phyloP scores from a whole-genome alignment of 108 stramenopile genomes.

The Stephanodiscus minutulus region DNA sequence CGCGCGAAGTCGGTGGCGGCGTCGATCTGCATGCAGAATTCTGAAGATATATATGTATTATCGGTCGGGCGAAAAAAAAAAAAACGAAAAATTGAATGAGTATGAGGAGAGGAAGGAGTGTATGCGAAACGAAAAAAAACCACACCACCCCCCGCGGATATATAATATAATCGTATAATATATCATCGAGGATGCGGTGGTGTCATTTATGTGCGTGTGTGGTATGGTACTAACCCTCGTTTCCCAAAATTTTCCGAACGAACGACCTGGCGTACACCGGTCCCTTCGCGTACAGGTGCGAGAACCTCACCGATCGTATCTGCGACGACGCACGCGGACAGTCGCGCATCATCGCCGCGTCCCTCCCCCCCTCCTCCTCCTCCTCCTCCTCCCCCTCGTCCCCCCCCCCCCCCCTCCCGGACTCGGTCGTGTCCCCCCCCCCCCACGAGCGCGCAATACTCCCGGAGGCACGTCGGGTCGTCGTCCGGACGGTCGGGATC shows the following conservation, averaged over 20 bases:
- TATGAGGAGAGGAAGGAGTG: too few relatives aligned
- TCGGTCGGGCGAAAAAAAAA: background rate
- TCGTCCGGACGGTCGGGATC: conserved; percentile 26
- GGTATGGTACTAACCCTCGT: conserved; percentile 60
- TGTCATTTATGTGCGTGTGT: too few relatives aligned
- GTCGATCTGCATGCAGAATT: conserved; percentile 98
- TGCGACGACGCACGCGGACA: conserved; percentile 46
- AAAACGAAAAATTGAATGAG: too few relatives aligned
- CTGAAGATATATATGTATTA: conserved; percentile 19
- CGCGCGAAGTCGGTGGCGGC: conserved; percentile 84
- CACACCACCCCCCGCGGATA: background rate
- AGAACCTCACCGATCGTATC: conserved; percentile 64
- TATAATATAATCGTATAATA: too few relatives aligned
- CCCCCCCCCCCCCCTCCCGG: conserved; percentile 11
- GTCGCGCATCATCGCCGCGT: conserved; percentile 20
- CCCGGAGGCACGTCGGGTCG: conserved; percentile 47
- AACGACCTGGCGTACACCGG: conserved; percentile 78
- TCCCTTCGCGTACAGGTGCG: conserved; percentile 70
- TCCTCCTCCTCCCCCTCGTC: conserved; percentile 29
- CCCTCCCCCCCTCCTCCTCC: conserved; percentile 17
- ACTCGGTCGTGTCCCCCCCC: conserved; percentile 16
- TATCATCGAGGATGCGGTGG: too few relatives aligned
- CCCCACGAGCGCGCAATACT: conserved; percentile 48
- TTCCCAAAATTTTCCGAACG: conserved; percentile 79
- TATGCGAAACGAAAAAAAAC: background rate